Evolutionary conservation across 352 stramenopile species (phyloP), one percentile per base, ranked within the genome.

Genomic region (Phytophthora citricola): DNA sequence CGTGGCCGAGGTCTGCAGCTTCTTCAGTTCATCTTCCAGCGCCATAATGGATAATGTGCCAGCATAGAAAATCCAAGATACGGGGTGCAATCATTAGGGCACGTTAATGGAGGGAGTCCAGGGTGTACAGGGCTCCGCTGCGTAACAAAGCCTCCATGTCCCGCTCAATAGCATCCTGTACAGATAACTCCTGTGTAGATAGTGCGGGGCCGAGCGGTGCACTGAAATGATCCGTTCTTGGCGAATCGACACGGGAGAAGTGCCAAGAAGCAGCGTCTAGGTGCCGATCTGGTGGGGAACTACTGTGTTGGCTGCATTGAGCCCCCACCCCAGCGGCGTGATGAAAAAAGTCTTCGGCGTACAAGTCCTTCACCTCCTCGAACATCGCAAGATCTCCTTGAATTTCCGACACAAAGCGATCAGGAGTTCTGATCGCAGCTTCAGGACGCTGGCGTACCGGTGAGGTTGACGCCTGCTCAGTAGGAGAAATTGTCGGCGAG

Each of bases 361-460:
- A 79, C 38, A 79, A 43, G 11, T 79, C 68, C 34, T 79, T 79
- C 24, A 79, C 68, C 9, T 75, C 62, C 24, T 87, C 67, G 41
- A 87, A 84, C 3, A 83, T 50, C 6, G 69, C 76, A n/a, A 85
- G 59, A 31, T 80, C 78, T 12, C 71, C 66, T 26, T 68, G 46
- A 6, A 57, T 46, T 24, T 56, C 51, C 11, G 55, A 57, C 9
- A 47, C 10, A 46, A 62, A 73, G 11, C 47, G 27, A 38, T 75
- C 44, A 36, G 31, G 1, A 34, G 29, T 34, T 5, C 9, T 34
- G 29, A 10, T 34, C 6, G 9, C 29, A 34, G 29, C 5, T 34
- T 34, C 5, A 15, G 81, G 36, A 5, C 29, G 22, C 8, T 26
- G 11, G 5, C 81, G 61, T 27, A 11, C 4, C 7, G 26, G 27